Evolutionary conservation across 2,329 filamentous ascomycete species (phyloP).

Genomic region (Magnaporthales sp.): DNA sequence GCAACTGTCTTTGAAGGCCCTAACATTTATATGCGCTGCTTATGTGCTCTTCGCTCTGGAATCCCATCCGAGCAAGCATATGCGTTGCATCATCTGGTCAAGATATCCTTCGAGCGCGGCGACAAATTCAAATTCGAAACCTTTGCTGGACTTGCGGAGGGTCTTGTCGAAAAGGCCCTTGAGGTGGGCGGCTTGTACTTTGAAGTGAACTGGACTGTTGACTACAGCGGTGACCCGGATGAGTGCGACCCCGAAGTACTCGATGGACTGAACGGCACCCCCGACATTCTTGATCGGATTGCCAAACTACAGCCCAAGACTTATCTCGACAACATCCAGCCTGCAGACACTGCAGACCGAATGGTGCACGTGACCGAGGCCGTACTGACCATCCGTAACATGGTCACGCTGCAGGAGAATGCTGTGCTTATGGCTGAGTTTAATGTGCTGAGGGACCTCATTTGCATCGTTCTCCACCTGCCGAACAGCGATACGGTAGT

Average conservation of each 20-base stretch:
- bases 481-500: conserved; percentile 63
- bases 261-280: conserved; percentile 57
- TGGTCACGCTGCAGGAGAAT: conserved; percentile 90
- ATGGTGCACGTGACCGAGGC: conserved; percentile 79
- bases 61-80: conserved; percentile 82
- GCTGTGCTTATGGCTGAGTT: conserved; percentile 72
- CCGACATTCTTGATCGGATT: conserved; percentile 66
- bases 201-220: conserved; percentile 71
- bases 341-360: conserved; percentile 59
- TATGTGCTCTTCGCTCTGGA: conserved; percentile 73
- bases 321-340: conserved; percentile 61
- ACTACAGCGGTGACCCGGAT: conserved; percentile 50
- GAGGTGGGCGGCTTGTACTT: conserved; percentile 74
- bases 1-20: conserved; percentile 59
- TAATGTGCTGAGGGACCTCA: conserved; percentile 66
- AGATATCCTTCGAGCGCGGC: conserved; percentile 88
- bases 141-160: conserved; percentile 81
- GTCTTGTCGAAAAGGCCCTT: conserved; percentile 75
- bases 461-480: conserved; percentile 74
- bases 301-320: conserved; percentile 49
- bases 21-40: conserved; percentile 85
- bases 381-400: conserved; percentile 81
- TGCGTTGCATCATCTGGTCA: conserved; percentile 85
- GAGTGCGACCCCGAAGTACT: conserved; percentile 40
- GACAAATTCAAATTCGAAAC: conserved; percentile 95